Evolutionary conservation across 2,329 filamentous ascomycete genomes (phyloP), one percentile per base, ranked within the genome.

Genomic region (Ophiostoma angusticollis): DNA sequence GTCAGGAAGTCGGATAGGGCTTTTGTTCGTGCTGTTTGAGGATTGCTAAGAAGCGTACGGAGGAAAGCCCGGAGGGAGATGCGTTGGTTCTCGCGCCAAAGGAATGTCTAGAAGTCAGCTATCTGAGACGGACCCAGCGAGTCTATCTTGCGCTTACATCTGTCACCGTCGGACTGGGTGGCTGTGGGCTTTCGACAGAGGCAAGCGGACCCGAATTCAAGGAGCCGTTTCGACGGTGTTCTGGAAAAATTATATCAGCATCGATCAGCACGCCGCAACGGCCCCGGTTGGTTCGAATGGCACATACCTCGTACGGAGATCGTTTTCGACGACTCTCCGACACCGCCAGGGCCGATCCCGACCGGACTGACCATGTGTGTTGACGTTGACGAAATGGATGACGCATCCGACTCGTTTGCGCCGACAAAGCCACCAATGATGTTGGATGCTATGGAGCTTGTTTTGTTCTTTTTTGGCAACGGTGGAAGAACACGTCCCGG

Each of bases 51-150:
- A 11, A 96, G 67, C 16, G 80, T 84, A 30, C 91, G 75, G n/a
- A 98, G 62, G 56, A 91, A 96, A 1, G 91, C 87, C 39, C 91
- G 74, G 5, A 98, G 66, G 2, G 89, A 96, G 14, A 96, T 82
- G 48, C 91, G 75, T 59, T 96, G 91, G 49, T 77, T 81, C 62
- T 98, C 91, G 29, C 91, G 74, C 63, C 82, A 87, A 13, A 96
- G 64, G 1, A 74, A 62, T n/a, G n/a, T n/a, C n/a, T n/a, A n/a
- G n/a, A n/a, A n/a, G n/a, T n/a, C n/a, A 4, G 82, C 6, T 9
- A 5, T 16, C 34, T 42, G 8, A 27, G 24, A 9, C 9, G 4
- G 9, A 27, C 4, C 3, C 24, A 24, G 12, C 12, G 16, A 12
- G 31, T 39, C 16, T 28, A 31, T 23, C 30, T 34, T 25, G 19